Evolutionary conservation across 768 basidiomycete species (phyloP).

Genomic region (Tremella mesenterica): DNA sequence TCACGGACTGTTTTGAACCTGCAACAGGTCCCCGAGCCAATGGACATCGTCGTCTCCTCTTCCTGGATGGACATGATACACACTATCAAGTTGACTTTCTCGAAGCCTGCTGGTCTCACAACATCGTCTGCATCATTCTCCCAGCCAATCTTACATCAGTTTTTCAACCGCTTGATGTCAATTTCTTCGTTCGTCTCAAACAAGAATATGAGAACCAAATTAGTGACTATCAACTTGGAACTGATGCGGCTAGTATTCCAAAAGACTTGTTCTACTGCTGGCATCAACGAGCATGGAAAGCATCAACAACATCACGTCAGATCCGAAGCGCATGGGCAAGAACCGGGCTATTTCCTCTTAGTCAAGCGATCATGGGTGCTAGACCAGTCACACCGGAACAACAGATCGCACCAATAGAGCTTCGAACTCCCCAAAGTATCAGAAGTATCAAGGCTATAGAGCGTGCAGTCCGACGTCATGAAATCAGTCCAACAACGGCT

Average conservation of each 20-base stretch:
- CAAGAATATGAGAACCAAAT: not conserved
- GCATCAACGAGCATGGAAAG: slow-evolving; percentile 7
- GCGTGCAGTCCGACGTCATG: too few relatives aligned
- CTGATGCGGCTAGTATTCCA: not conserved
- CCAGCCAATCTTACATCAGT: slow-evolving; percentile 5
- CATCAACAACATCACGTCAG: slow-evolving; percentile 1
- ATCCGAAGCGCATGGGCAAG: slow-evolving; percentile 5
- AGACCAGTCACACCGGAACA: too few relatives aligned
- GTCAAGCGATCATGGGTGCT: too few relatives aligned
- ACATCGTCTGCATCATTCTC: slow-evolving; percentile 9
- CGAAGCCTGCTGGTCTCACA: slow-evolving; percentile 10
- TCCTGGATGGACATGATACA: slow-evolving; percentile 13
- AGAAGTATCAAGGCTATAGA: too few relatives aligned
- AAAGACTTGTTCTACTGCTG: slow-evolving; percentile 7
- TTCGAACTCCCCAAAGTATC: too few relatives aligned
- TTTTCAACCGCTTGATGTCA: slow-evolving; percentile 13
- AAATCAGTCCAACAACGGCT: too few relatives aligned
- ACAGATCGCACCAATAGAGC: too few relatives aligned
- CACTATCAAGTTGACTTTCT: slow-evolving; percentile 7
- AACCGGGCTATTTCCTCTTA: slow-evolving; percentile 8
- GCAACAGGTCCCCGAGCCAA: not conserved
- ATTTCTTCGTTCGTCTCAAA: slow-evolving; percentile 12
- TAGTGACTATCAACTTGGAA: slow-evolving; percentile 2
- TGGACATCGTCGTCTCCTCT: slow-evolving; percentile 6
- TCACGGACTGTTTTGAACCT: slow-evolving; percentile 3